These are phyloP conservation scores for Lecanoromycetidae sp. DNA, from an alignment of 2,329 filamentous ascomycete species.

Conservation along the genomic window DNA sequence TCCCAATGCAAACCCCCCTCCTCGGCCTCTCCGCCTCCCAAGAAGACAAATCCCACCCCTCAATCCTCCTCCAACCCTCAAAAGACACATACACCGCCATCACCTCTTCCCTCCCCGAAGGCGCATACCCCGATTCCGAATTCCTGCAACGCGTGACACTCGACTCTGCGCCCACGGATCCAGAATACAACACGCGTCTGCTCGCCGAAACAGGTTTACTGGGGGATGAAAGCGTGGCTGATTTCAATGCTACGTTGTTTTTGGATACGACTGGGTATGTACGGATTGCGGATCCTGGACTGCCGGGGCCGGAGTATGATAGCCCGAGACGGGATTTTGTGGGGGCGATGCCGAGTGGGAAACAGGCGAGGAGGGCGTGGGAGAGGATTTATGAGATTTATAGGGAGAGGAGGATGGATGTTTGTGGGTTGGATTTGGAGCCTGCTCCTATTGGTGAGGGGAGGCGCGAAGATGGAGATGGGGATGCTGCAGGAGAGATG, in stretches of 20 bases:
- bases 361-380: conserved; percentile 17
- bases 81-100: conserved; percentile 8
- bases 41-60: background rate
- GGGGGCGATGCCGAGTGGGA: conserved; percentile 8
- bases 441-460: too few species aligned
- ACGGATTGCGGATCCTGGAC: conserved; percentile 12
- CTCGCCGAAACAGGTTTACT: conserved; percentile 13
- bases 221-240: conserved; percentile 1
- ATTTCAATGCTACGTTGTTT: conserved; percentile 12
- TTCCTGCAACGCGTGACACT: conserved; percentile 9
- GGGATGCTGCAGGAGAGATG: background rate
- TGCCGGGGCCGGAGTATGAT: conserved; percentile 16
- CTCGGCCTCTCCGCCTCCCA: conserved; percentile 9
- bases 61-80: conserved; percentile 17
- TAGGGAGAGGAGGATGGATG: conserved; percentile 14
- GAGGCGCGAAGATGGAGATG: background rate
- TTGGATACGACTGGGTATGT: conserved; percentile 15
- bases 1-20: conserved; percentile 13
- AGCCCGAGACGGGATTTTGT: conserved; percentile 2
- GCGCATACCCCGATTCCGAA: conserved; percentile 12
- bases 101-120: conserved; percentile 8
- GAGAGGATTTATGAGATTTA: conserved; percentile 16
- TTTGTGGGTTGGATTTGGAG: conserved; percentile 19
- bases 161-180: conserved; percentile 5
- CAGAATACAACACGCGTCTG: conserved; percentile 1